phyloP scores from a whole-genome alignment of 495 filamentous ascomycete genomes.

The Penicillium alfredii region DNA sequence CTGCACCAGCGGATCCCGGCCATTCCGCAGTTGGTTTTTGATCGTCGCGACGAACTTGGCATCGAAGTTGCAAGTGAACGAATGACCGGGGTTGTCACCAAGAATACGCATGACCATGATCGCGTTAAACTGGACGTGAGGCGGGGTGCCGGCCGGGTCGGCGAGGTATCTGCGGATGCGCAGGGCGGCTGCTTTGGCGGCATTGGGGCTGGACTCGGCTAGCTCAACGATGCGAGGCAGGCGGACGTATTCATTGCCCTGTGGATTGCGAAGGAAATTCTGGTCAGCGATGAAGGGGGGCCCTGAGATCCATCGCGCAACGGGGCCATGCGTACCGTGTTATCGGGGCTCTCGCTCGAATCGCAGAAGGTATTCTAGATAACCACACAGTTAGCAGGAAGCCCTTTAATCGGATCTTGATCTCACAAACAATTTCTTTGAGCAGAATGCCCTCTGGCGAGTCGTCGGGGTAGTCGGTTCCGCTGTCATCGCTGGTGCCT shows the following conservation, averaged over 20 bases:
- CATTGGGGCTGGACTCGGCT: slow-evolving; percentile 83
- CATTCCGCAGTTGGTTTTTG: slow-evolving; percentile 68
- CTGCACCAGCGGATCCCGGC: slow-evolving; percentile 67
- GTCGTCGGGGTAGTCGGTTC: slow-evolving; percentile 27
- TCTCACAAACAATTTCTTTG: slow-evolving; percentile 42
- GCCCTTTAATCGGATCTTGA: background rate
- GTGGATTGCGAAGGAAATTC: slow-evolving; percentile 2
- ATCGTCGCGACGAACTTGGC: slow-evolving; percentile 67
- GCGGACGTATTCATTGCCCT: slow-evolving; percentile 84
- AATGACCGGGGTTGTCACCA: slow-evolving; percentile 81
- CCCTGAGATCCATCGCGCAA: background rate
- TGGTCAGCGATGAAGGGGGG: slow-evolving; percentile 2
- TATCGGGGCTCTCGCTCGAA: slow-evolving; percentile 57
- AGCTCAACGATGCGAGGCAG: slow-evolving; percentile 93
- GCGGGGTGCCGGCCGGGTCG: slow-evolving; percentile 54
- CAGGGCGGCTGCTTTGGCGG: slow-evolving; percentile 69
- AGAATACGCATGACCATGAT: slow-evolving; percentile 95
- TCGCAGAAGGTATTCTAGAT: slow-evolving; percentile 70
- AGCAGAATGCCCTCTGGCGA: slow-evolving; percentile 43
- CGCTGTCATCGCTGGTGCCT: slow-evolving; percentile 20
- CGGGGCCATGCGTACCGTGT: slow-evolving; percentile 49
- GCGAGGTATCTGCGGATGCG: slow-evolving; percentile 77
- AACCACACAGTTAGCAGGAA: slow-evolving; percentile 10
- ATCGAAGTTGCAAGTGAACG: slow-evolving; percentile 83
- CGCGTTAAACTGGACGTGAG: slow-evolving; percentile 84